These are phyloP conservation scores for Przewalskia tangutica DNA, from an alignment of 257 asterid genomes.

Conservation along the genomic window DNA sequence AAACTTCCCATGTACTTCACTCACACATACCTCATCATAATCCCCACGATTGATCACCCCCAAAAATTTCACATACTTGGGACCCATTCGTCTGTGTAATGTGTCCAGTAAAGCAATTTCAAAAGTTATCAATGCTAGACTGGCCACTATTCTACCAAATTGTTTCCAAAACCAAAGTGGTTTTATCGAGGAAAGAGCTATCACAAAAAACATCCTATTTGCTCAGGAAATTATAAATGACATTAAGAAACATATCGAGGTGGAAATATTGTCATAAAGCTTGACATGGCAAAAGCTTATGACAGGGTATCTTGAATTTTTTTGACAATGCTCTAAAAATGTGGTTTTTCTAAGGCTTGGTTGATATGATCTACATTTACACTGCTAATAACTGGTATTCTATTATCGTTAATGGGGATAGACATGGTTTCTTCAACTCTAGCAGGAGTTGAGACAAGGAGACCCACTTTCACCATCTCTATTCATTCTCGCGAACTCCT, in stretches of 20 bases:
- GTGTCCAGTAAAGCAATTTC: background rate
- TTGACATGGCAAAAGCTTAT: background rate
- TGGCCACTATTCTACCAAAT: background rate
- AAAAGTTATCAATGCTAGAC: background rate
- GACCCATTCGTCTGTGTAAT: background rate
- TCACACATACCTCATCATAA: background rate
- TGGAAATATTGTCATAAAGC: background rate
- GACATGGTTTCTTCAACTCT: too few relatives aligned
- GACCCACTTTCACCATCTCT: too few relatives aligned
- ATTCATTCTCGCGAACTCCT: too few relatives aligned
- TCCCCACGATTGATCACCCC: background rate
- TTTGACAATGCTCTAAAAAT: background rate
- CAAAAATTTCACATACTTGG: background rate
- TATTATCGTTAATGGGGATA: too few relatives aligned
- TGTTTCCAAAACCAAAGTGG: background rate
- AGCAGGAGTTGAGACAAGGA: too few relatives aligned
- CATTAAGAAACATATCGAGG: background rate
- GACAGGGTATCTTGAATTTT: background rate
- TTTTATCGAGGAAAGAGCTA: background rate
- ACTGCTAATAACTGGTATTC: too few relatives aligned
- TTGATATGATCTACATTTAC: background rate
- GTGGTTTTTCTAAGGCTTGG: background rate
- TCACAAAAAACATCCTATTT: background rate
- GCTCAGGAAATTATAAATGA: background rate
- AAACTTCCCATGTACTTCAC: background rate